Evolutionary conservation across 2,329 filamentous ascomycete genomes (phyloP), one percentile per base, ranked within the genome.

Genomic region (Mycosphaerelloides madeirae): DNA sequence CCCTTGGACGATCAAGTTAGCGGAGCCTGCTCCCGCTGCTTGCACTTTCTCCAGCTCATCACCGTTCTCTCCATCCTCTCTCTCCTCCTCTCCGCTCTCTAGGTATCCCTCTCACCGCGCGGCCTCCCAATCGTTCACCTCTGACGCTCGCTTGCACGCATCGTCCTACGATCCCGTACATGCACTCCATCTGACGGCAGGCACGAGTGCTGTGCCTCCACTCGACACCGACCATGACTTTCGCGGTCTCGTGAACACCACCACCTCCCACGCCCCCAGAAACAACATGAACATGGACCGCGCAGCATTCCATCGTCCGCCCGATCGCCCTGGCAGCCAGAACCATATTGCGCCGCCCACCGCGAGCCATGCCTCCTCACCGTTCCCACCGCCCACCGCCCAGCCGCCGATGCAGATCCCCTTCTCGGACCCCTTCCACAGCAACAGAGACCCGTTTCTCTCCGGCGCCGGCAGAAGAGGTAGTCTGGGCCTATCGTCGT

Each of bases 391-490:
- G 29, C 53, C 56, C 15, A 57, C 61, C n/a, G 62, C 65, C 25
- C 64, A 63, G 38, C 62, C 69, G 29, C 65, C 69, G 9, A 55
- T 69, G 31, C 71, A 73, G 49, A 65, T 69, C 36, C 68, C 71
- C 35, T 72, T 68, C 58, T 57, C 66, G 43, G 72, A 75, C 52
- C 68, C 71, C 16, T 74, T 71, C 44, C 60, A 66, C 38, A 54
- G 54, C 19, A 68, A 64, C 45, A 67, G 68, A 61, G 71, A 75
- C 53, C 69, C 71, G 9, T 75, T 75, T 56, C 57, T 71, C 31
- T 66, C 69, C 5, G 57, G 61, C 19, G 47, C 41, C 31, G 64
- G 66, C 37, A 64, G 70, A 41, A 61, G 63, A 55, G 65, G 59
- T 44, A 72, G 70, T 55, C 65, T 70, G 49, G 68, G 67, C 33